These are phyloP conservation scores for Serendipita vermifera DNA, from an alignment of 768 basidiomycete species.

Conservation along the genomic window DNA sequence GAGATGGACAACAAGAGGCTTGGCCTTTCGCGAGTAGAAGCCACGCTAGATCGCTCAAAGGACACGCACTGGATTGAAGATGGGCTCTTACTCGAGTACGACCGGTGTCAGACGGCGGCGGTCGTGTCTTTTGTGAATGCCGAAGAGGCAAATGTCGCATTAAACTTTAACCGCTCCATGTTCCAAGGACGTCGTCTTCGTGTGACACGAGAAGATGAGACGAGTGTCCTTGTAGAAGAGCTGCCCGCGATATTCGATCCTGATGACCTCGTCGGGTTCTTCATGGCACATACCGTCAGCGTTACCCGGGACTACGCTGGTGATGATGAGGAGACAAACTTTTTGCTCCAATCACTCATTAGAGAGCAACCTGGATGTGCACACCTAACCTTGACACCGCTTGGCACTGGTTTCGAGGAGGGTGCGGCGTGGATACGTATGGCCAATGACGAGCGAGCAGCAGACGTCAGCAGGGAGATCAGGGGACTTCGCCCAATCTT, in stretches of 20 bases:
- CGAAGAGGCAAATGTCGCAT: not conserved
- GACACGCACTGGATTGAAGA: slow-evolving; percentile 7
- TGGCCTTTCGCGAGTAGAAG: not conserved
- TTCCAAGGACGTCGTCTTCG: not conserved
- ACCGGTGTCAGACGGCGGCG: not conserved
- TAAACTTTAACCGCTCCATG: not conserved
- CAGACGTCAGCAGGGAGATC: not conserved
- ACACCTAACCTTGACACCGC: not conserved
- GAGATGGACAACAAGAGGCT: not conserved
- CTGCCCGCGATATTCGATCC: not conserved
- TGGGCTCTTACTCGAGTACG: not conserved
- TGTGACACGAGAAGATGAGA: not conserved
- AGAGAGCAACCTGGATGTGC: slow-evolving; percentile 7
- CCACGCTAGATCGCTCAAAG: slow-evolving; percentile 1
- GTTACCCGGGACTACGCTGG: slow-evolving; percentile 3
- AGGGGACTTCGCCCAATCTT: not conserved
- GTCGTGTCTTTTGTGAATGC: not conserved
- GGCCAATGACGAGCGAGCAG: not conserved
- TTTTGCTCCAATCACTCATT: not conserved
- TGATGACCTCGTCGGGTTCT: not conserved
- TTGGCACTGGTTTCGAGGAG: not conserved
- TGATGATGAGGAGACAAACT: not conserved
- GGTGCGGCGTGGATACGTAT: slow-evolving; percentile 7
- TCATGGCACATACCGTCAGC: not conserved
- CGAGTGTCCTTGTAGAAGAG: not conserved